phyloP scores from a whole-genome alignment of 805 yeast species.

The Pichia sporocuriosa region DNA sequence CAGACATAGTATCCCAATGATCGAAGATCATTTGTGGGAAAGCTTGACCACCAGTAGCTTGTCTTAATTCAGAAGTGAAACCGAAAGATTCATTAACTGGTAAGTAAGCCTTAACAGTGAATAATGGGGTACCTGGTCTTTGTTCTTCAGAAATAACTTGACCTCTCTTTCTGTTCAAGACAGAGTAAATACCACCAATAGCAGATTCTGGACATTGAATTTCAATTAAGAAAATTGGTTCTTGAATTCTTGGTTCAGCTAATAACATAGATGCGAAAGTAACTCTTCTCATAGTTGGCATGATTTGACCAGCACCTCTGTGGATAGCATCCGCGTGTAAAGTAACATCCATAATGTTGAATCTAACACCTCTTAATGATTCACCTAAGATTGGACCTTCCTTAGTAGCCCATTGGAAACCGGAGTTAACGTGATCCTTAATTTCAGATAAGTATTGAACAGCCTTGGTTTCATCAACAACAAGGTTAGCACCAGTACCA shows the following conservation, averaged over 20 bases:
- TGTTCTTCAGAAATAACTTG: slow-evolving; percentile 99
- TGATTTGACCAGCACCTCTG: slow-evolving; percentile 99
- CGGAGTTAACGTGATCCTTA: slow-evolving; percentile 99
- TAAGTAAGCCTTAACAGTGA: slow-evolving; percentile 99
- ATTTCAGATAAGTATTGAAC: slow-evolving; percentile 98
- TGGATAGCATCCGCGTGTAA: slow-evolving; percentile 99
- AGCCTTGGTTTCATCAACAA: slow-evolving; percentile 99
- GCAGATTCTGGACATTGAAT: slow-evolving; percentile 99
- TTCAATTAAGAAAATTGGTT: slow-evolving; percentile 98
- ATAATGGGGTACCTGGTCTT: slow-evolving; percentile 99
- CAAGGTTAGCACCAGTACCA: slow-evolving; percentile 97
- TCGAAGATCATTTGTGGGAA: slow-evolving; percentile 99
- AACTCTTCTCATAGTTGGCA: slow-evolving; percentile 99
- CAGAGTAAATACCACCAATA: slow-evolving; percentile 99
- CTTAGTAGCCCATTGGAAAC: slow-evolving; percentile 99
- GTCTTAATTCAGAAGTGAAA: slow-evolving; percentile 99
- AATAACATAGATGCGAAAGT: slow-evolving; percentile 96
- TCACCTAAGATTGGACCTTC: slow-evolving; percentile 99
- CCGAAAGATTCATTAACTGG: slow-evolving; percentile 99
- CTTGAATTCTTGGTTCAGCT: slow-evolving; percentile 98
- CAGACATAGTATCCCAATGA: slow-evolving; percentile 89
- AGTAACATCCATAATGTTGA: slow-evolving; percentile 98
- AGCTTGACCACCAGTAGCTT: slow-evolving; percentile 99
- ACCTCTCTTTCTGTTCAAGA: slow-evolving; percentile 99
- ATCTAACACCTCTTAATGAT: slow-evolving; percentile 90